Base-by-base conservation (phyloP, 345 rosid species). In the Pugionium dolabratum region DNA sequence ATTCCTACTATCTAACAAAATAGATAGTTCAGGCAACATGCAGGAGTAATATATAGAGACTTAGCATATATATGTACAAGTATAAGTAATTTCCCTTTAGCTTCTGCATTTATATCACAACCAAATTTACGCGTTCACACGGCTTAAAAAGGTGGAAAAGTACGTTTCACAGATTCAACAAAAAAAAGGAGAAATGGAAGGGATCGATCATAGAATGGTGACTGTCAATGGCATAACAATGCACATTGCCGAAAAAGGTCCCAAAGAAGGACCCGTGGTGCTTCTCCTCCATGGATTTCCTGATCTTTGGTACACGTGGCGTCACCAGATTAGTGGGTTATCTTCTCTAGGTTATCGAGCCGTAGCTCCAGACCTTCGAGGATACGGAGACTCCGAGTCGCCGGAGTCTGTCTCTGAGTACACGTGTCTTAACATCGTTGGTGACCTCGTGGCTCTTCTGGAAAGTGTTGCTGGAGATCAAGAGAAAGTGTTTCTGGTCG, bases 231-330 rank as follows among this genome's bases (percentile, higher is more conserved):
- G 91, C 76, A 89, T 92, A 55, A 74, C 69, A 40, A 81, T 92
- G 84, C 93, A 89, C 74, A 65, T 85, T 4, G 96, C 95, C 0
- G 95, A 87, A 62, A 85, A 80, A 67, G 92, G 95, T 9, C 70
- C 75, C 37, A 67, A 67, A 60, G 64, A 75, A 64, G 89, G 86
- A 2, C 78, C 85, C 0, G 52, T 78, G 4, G 64, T 87, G 50
- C 86, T 89, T 53, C 77, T 89, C 76, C 83, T 89, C 44, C 93
- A 89, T 53, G 96, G 98, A 47, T 91, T 85, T 75, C 95, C 98
- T 27, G 93, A 89, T 32, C 80, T 87, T 3, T 92, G 95, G 96
- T 89, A 87, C 79, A 54, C 89, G 3, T 89, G 93, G 96, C 84
- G 95, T 75, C 95, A 85, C 81, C 98, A 89, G 78, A 83, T 87